Evolutionary conservation across 306 rosid genomes (phyloP).

Genomic region (Datisca glomerata): DNA sequence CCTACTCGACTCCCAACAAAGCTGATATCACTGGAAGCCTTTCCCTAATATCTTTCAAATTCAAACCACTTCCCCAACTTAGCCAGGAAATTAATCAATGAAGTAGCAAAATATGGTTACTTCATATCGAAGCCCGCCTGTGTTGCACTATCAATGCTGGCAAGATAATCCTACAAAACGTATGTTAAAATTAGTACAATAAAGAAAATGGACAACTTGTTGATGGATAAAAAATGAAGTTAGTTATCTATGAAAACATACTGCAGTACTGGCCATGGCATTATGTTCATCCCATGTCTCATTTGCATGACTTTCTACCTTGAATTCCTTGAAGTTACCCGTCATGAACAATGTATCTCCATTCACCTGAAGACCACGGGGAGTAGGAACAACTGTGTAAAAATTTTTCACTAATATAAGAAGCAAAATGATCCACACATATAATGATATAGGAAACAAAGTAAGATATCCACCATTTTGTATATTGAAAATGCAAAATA

Average conservation of each 20-base stretch:
- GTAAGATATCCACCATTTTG: no score
- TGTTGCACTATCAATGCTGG: slow-evolving; percentile 66
- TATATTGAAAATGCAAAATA: no score
- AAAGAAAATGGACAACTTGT: no score
- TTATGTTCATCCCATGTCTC: slow-evolving; percentile 69
- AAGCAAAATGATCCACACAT: no score
- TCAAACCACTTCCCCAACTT: no score
- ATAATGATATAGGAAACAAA: no score
- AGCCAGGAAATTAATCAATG: no score
- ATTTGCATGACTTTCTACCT: slow-evolving; percentile 54
- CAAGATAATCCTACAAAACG: slow-evolving; percentile 78
- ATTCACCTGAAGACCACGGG: slow-evolving; percentile 56
- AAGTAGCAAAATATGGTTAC: no score
- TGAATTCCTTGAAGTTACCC: slow-evolving; percentile 80
- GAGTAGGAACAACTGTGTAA: neutral
- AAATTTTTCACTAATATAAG: no score
- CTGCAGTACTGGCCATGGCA: slow-evolving; percentile 81
- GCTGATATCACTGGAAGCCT: no score
- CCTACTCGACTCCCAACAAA: no score
- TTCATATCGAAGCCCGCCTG: slow-evolving; percentile 63
- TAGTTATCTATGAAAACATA: slow-evolving; percentile 20
- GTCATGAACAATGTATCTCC: slow-evolving; percentile 94
- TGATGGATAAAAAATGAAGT: slow-evolving; percentile 1
- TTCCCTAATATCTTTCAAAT: no score
- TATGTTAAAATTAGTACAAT: slow-evolving; percentile 12